Evolutionary conservation across 2,329 filamentous ascomycete species (phyloP).

Genomic region (Colletotrichum spinosum): DNA sequence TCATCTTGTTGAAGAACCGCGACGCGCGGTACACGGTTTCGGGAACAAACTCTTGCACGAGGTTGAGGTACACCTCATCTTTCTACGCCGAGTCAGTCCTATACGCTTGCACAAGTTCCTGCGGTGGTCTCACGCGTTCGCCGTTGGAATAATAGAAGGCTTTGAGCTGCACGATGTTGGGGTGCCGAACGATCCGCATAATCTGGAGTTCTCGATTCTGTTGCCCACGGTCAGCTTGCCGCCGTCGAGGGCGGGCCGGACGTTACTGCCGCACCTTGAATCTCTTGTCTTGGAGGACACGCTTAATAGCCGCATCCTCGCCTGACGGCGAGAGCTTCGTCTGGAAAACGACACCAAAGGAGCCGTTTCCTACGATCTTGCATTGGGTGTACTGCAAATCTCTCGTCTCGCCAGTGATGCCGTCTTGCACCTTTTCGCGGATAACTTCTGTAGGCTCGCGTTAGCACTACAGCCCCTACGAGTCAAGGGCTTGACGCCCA

Average conservation of each 20-base stretch:
- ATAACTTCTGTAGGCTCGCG: conserved; percentile 79
- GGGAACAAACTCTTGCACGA: conserved; percentile 97
- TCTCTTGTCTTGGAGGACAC: conserved; percentile 97
- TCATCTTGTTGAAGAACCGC: conserved; percentile 99
- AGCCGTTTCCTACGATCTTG: conserved; percentile 99
- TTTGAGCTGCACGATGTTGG: conserved; percentile 98
- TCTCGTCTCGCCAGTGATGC: conserved; percentile 93
- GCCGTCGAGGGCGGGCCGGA: not conserved
- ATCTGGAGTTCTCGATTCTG: conserved; percentile 99
- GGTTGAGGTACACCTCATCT: conserved; percentile 98
- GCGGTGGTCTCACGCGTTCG: conserved; percentile 77
- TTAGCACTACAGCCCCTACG: conserved; percentile 3
- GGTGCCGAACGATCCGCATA: conserved; percentile 98
- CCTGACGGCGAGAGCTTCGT: conserved; percentile 98
- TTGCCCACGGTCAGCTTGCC: conserved; percentile 21
- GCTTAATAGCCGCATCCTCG: conserved; percentile 98
- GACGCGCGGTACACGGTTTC: conserved; percentile 99
- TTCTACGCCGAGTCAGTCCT: conserved; percentile 66
- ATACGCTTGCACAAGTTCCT: not conserved
- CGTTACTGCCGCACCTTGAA: conserved; percentile 81
- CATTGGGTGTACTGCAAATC: conserved; percentile 99
- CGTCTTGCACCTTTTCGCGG: conserved; percentile 98
- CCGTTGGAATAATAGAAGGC: conserved; percentile 99
- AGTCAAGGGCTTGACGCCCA: conserved; percentile 33
- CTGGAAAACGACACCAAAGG: conserved; percentile 98